Percentiles rank a stretch among this genome's conserved stretches.
Conservation (phyloP, 257 asterid genomes). For the Solanum lycopersicoides region DNA sequence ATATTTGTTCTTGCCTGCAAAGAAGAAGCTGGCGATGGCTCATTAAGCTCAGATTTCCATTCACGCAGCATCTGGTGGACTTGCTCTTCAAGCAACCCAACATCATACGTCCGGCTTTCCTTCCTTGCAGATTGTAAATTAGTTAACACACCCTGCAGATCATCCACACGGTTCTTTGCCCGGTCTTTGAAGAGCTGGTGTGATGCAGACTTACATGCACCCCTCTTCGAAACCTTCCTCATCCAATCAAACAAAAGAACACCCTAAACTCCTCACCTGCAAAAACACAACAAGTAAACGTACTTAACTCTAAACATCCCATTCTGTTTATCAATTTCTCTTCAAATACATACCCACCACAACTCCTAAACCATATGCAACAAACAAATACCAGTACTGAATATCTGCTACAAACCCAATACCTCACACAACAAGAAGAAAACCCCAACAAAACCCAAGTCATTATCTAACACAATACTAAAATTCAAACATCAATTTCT, state of each 20-base stretch:
- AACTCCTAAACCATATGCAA: background rate
- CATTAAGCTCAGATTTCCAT: conserved; percentile 88
- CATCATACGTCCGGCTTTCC: conserved; percentile 78
- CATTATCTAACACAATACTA: background rate
- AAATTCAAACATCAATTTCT: background rate
- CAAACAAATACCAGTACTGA: background rate
- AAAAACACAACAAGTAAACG: background rate
- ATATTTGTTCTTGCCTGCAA: conserved; percentile 46
- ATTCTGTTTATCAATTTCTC: background rate
- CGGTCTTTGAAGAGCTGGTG: conserved; percentile 92
- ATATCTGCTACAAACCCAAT: background rate
- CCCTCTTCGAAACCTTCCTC: conserved; percentile 78
- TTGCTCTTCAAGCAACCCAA: conserved; percentile 89
- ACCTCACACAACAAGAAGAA: background rate
- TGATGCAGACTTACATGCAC: conserved; percentile 72
- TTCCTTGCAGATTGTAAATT: conserved; percentile 85
- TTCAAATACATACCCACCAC: background rate
- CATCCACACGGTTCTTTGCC: conserved; percentile 93
- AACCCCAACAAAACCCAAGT: background rate
- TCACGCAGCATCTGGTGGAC: conserved; percentile 97
- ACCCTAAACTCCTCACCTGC: conserved; percentile 26
- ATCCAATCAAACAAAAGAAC: conserved; percentile 24
- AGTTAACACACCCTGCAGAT: conserved; percentile 84
- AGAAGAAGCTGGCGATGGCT: conserved; percentile 92
- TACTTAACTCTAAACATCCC: background rate